Base-by-base conservation (phyloP, 2,329 filamentous ascomycete species). In the Trichophyton verrucosum region DNA sequence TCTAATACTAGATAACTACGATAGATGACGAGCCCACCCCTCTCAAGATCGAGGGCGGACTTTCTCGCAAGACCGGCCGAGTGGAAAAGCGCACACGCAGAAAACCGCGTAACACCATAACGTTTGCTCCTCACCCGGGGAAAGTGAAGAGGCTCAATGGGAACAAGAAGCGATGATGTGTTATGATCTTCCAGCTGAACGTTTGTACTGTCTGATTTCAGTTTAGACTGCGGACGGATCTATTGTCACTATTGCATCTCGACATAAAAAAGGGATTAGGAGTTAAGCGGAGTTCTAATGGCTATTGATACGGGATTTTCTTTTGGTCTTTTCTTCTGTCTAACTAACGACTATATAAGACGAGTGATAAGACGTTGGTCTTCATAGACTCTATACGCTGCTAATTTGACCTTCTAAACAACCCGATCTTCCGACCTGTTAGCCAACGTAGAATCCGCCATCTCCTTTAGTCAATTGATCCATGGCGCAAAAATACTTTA, bases 61-160 rank as follows among this genome's bases (percentile, higher is more conserved):
- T 55, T 11, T 55, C 51, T 36, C 51, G 51, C 51, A 55, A 55
- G 51, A 55, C 51, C n/a, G 67, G 66, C n/a, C 70, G 73, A 59
- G 69, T 76, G 60, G 73, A 73, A 56, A 77, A 76, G 64, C 70
- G 68, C 62, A 68, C 70, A 60, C 71, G 70, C 51, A 70, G 70
- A 61, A 72, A 70, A 64, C 68, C 69, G 38, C 71, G 71, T 57
- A 69, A 71, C 58, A 72, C 72, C 8, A 76, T 77, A 61, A 71
- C 74, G 9, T 77, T 77, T 61, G 66, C 68, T 47, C 61, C 68
- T 51, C 70, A 68, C 57, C 66, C 68, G 56, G 68, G 68, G 27
- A 70, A 75, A 64, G 60, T 61, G 30, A 70, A 71, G 65, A 71
- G 68, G 64, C 60, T 63, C 13, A 61, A 68, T 3, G 72, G 70